A percentile compares a stretch with the other conserved stretches of the same genome.
Conservation (phyloP, 495 filamentous ascomycete genomes). For the Talaromyces stipitatus region DNA sequence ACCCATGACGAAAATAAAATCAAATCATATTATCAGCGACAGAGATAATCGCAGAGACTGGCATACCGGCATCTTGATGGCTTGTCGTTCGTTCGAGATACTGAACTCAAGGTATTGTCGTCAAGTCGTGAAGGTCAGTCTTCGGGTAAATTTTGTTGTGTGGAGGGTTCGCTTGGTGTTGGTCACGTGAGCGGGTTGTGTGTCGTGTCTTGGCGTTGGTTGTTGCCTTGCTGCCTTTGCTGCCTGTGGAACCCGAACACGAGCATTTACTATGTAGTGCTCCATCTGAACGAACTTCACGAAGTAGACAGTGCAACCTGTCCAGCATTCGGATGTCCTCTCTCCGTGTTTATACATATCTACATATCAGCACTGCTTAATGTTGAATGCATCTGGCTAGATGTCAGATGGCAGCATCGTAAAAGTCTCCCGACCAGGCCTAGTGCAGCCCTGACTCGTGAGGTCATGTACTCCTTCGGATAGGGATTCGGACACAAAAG, state of each 20-base stretch:
- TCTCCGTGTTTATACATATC: neutral
- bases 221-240: neutral
- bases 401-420: neutral
- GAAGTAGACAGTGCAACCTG: no score
- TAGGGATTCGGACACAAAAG: no score
- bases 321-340: neutral
- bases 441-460: no score
- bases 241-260: no score
- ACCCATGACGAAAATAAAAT: neutral
- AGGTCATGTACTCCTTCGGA: no score
- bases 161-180: slow-evolving; percentile 34
- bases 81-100: slow-evolving; percentile 39
- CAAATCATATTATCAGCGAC: no score
- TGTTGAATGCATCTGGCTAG: neutral
- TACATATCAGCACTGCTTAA: neutral
- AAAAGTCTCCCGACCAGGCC: neutral
- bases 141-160: slow-evolving; percentile 20
- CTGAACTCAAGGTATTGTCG: slow-evolving; percentile 15
- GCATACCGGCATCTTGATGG: slow-evolving; percentile 81
- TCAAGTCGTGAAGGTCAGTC: slow-evolving; percentile 24
- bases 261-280: no score
- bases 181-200: slow-evolving; percentile 29
- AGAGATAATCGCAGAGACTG: neutral
- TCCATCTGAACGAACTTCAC: no score
- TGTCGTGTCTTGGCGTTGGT: neutral